Evolutionary conservation across 495 filamentous ascomycete genomes (phyloP), one percentile per base, ranked within the genome.

Genomic region (Daldinia concentrica): DNA sequence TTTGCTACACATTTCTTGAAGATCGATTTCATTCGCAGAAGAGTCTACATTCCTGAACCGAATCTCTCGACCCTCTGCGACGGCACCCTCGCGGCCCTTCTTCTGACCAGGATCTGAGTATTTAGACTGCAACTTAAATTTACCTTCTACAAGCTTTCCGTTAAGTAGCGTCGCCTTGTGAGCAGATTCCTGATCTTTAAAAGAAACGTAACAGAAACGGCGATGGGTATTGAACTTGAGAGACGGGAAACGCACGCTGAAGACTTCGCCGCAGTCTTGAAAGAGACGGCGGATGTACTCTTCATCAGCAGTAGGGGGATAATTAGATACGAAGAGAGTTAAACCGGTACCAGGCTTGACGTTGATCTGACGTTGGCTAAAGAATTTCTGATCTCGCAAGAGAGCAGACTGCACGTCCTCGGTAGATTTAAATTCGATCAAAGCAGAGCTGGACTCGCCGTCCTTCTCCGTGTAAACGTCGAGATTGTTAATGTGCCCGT

Each of bases 181-280:
- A 1, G 93, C 92, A 24, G 87, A 84, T 4, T 82, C 83, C 2
- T 87, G 77, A 36, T 87, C 88, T 41, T 89, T 84, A 78, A 97
- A 98, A 51, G 96, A 92, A 7, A 97, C 84, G 76, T 99, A 99
- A 79, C 93, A 97, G 81, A 99, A 99, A 5, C 95, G 90, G 32
- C 95, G 91, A 72, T 90, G 89, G 6, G 90, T 92, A 71, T 97
- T 92, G 76, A 85, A 93, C 79, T 95, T 95, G 51, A 99, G 87
- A 43, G 92, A 95, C 6, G 95, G 95, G 76, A 95, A 95, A 12
- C 95, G 92, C 58, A 99, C 84, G 74, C 91, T 92, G 59, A 94
- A 82, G 61, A 99, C 90, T 36, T 94, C 88, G 57, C 95, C 95
- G 74, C 86, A 93, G 64, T 86, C 79, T 67, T 86, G 81, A 79